phyloP scores from a whole-genome alignment of 352 stramenopile species.

The Phytopythium boreale region DNA sequence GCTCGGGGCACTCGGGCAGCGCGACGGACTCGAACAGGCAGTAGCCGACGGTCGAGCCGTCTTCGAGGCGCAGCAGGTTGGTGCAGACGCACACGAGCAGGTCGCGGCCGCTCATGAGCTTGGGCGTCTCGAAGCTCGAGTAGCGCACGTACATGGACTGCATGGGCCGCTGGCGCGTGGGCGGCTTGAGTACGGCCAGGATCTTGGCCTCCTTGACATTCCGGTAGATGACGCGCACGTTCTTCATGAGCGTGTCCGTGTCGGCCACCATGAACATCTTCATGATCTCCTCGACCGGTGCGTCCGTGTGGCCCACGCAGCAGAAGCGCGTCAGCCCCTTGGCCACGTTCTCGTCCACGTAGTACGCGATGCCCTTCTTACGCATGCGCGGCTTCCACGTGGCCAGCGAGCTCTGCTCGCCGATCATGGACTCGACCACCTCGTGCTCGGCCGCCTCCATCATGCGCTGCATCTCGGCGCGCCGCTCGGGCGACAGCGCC shows the following conservation, averaged over 20 bases:
- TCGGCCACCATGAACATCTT: slow-evolving; percentile 40
- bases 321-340: slow-evolving; percentile 43
- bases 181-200: slow-evolving; percentile 30
- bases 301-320: slow-evolving; percentile 38
- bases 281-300: slow-evolving; percentile 38
- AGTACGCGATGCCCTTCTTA: slow-evolving; percentile 43
- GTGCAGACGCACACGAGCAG: slow-evolving; percentile 32
- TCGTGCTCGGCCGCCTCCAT: slow-evolving; percentile 19
- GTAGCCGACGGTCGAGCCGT: slow-evolving; percentile 48
- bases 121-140: slow-evolving; percentile 33
- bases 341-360: slow-evolving; percentile 37
- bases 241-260: slow-evolving; percentile 40
- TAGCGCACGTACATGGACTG: slow-evolving; percentile 33
- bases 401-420: slow-evolving; percentile 11
- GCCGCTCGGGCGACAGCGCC: slow-evolving; percentile 16
- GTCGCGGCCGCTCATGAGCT: slow-evolving; percentile 34
- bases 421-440: slow-evolving; percentile 24
- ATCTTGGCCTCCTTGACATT: slow-evolving; percentile 48
- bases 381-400: slow-evolving; percentile 28
- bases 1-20: slow-evolving; percentile 27
- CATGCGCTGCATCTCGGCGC: slow-evolving; percentile 16
- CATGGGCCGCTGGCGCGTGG: slow-evolving; percentile 21
- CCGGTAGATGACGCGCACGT: slow-evolving; percentile 44
- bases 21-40: slow-evolving; percentile 60
- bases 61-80: slow-evolving; percentile 15